A percentile compares a stretch with the other conserved stretches of the same genome.
Evolutionary conservation across 768 basidiomycete species (phyloP).

Genomic region (Naematelia aurantialba): DNA sequence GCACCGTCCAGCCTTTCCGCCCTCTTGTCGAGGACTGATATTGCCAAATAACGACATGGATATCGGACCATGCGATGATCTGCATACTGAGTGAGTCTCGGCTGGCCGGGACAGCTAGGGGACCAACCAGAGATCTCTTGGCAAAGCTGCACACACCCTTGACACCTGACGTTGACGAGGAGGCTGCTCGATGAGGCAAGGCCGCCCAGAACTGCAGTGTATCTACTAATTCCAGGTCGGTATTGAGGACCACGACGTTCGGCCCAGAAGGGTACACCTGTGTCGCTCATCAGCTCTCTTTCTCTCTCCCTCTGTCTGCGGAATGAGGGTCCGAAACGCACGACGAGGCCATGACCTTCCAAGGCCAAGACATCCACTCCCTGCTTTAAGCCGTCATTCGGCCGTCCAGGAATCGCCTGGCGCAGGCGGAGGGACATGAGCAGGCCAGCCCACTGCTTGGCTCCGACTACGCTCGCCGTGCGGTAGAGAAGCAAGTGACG

Average conservation of each 20-base stretch:
- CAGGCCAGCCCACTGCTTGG: background rate
- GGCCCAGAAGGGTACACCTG: constrained; percentile 31
- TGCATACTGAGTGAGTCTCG: constrained; percentile 9
- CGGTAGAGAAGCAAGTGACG: background rate
- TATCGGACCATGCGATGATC: constrained; percentile 40
- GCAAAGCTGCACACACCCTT: constrained; percentile 24
- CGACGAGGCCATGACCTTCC: constrained; percentile 24
- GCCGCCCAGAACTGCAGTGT: constrained; percentile 36
- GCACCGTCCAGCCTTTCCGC: constrained; percentile 21
- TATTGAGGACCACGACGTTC: constrained; percentile 28
- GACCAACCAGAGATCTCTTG: constrained; percentile 19
- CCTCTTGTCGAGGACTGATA: constrained; percentile 6
- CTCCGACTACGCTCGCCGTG: too few relatives aligned
- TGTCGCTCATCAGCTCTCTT: constrained; percentile 7
- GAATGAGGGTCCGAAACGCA: too few relatives aligned
- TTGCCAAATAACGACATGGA: constrained; percentile 37
- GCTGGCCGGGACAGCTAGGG: background rate
- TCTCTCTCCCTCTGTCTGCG: background rate
- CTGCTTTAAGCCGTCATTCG: constrained; percentile 13
- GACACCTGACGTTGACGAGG: constrained; percentile 18
- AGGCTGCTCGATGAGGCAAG: constrained; percentile 28
- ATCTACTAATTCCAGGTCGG: constrained; percentile 24
- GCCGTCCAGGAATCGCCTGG: constrained; percentile 37
- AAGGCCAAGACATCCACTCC: constrained; percentile 12
- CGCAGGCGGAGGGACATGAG: constrained; percentile 38